phyloP scores from a whole-genome alignment of 2,329 filamentous ascomycete genomes.

The Pyricularia sp. region DNA sequence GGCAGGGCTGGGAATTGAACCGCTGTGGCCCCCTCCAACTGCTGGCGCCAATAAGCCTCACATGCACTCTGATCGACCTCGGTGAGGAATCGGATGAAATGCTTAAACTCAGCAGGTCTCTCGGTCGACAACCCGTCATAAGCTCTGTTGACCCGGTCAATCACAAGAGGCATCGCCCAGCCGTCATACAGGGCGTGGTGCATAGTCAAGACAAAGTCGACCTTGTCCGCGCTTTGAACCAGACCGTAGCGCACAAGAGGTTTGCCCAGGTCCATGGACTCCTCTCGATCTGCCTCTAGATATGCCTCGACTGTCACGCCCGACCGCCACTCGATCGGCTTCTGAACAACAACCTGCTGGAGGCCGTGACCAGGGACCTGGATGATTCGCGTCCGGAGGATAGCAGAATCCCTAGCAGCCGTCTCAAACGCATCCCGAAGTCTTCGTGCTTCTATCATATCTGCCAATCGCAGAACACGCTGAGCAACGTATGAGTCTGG shows the following conservation, averaged over 20 bases:
- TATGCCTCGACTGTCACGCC: conserved; percentile 25
- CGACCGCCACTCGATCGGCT: conserved; percentile 21
- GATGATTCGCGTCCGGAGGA: conserved; percentile 36
- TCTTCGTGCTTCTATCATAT: conserved; percentile 20
- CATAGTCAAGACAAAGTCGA: conserved; percentile 38
- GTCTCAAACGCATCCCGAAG: conserved; percentile 29
- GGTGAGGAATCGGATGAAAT: conserved; percentile 35
- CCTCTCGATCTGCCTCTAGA: conserved; percentile 24
- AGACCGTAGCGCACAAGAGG: conserved; percentile 33
- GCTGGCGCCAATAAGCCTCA: conserved; percentile 32
- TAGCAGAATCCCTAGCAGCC: conserved; percentile 23
- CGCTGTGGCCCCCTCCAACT: conserved; percentile 28
- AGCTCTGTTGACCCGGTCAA: conserved; percentile 33
- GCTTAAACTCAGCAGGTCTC: conserved; percentile 29
- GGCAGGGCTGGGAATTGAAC: conserved; percentile 36
- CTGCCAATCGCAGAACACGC: conserved; percentile 28
- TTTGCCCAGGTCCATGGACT: conserved; percentile 29
- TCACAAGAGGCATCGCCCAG: conserved; percentile 38
- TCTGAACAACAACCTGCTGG: conserved; percentile 32
- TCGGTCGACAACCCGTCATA: conserved; percentile 21
- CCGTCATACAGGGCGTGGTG: conserved; percentile 46
- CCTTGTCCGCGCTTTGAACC: conserved; percentile 20
- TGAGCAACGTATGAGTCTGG: conserved; percentile 39
- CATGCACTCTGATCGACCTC: conserved; percentile 23
- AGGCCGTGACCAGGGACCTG: conserved; percentile 29